These are phyloP conservation scores for Paramecium biaurelia DNA, from an alignment of 73 alveolate species.

Conservation along the genomic window DNA sequence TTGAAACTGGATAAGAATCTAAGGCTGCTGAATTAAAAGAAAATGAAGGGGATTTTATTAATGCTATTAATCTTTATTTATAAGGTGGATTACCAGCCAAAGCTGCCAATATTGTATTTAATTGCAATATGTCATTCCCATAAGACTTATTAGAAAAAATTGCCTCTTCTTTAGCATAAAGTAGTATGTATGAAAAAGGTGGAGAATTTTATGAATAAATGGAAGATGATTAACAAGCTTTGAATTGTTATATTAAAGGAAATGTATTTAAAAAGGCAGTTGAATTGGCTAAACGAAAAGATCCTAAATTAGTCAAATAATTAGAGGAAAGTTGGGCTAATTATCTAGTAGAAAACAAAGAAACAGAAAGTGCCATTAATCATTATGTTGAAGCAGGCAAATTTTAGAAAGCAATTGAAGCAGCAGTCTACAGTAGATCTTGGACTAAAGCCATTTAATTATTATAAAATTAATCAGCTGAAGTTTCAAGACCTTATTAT, in stretches of 20 bases:
- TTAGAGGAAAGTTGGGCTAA: constrained; percentile 99
- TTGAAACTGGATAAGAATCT: constrained; percentile 93
- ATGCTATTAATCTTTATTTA: constrained; percentile 97
- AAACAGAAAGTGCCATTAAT: constrained; percentile 80
- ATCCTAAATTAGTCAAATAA: constrained; percentile 75
- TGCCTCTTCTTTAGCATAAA: constrained; percentile 85
- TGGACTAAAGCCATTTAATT: constrained; percentile 96
- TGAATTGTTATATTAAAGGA: constrained; percentile 98
- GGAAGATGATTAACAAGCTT: constrained; percentile 95
- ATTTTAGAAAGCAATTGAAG: constrained; percentile 98
- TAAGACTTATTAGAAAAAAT: constrained; percentile 93
- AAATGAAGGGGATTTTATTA: constrained; percentile 97
- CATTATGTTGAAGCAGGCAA: constrained; percentile 98
- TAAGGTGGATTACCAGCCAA: constrained; percentile 99
- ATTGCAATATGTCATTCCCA: constrained; percentile 93
- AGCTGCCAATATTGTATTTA: constrained; percentile 98
- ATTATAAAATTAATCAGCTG: constrained; percentile 94
- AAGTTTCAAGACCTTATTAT: constrained; percentile 97
- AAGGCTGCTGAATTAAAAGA: constrained; percentile 99
- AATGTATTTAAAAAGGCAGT: constrained; percentile 99
- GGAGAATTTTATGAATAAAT: constrained; percentile 99
- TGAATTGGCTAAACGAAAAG: constrained; percentile 83
- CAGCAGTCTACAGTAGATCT: constrained; percentile 97
- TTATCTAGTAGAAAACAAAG: constrained; percentile 69
- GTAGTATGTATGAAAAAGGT: constrained; percentile 99